phyloP scores from a whole-genome alignment of 2,329 filamentous ascomycete species.

The Escovopsis weberi region DNA sequence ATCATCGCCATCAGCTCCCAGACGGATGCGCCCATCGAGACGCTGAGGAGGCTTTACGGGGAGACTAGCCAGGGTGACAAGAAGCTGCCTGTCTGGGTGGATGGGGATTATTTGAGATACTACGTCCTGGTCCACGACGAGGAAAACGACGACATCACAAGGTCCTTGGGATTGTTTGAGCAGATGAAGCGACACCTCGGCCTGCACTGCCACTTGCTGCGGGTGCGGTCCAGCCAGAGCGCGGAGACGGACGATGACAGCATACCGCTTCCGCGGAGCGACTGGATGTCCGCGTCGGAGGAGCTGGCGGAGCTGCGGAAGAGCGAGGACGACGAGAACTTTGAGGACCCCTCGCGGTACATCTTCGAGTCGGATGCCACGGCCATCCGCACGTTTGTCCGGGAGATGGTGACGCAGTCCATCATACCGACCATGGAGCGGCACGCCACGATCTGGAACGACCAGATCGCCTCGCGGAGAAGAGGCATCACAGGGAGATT shows the following conservation, averaged over 20 bases:
- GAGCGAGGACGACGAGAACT: conserved; percentile 51
- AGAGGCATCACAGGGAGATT: conserved; percentile 86
- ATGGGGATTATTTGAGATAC: conserved; percentile 85
- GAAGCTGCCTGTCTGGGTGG: conserved; percentile 69
- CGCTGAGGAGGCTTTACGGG: conserved; percentile 68
- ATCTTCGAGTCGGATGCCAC: conserved; percentile 88
- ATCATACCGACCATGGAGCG: conserved; percentile 95
- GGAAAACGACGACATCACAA: conserved; percentile 80
- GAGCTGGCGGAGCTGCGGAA: conserved; percentile 61
- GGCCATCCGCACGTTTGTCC: conserved; percentile 75
- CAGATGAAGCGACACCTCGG: conserved; percentile 99
- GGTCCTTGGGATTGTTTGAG: conserved; percentile 82
- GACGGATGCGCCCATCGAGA: conserved; percentile 71
- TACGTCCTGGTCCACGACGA: conserved; percentile 96
- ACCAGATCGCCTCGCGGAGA: conserved; percentile 83
- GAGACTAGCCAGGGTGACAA: conserved; percentile 67
- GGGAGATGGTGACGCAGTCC: conserved; percentile 91
- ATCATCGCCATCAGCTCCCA: conserved; percentile 91
- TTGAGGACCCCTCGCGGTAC: conserved; percentile 58
- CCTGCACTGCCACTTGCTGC: conserved; percentile 81
- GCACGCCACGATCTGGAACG: conserved; percentile 83
- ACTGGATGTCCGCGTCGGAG: conserved; percentile 82
- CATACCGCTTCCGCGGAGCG: conserved; percentile 61
- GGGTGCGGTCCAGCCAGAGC: conserved; percentile 72
- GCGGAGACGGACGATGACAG: conserved; percentile 86